Percentiles rank a stretch among this genome's conserved stretches.
Evolutionary conservation across 2,329 filamentous ascomycete genomes (phyloP).

Genomic region (Graphiopsis chlorocephala): DNA sequence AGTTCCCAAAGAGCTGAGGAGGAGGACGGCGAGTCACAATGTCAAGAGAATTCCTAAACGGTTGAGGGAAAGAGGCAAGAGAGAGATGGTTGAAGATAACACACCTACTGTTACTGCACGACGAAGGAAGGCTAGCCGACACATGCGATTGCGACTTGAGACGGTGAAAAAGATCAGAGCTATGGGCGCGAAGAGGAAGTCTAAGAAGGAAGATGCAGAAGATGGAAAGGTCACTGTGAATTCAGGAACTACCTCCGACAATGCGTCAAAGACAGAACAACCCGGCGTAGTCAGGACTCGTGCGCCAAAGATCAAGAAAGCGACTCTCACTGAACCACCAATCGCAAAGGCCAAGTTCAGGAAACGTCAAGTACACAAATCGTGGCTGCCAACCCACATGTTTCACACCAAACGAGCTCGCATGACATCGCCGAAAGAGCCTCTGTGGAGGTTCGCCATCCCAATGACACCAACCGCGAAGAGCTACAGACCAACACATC

Average conservation of each 20-base stretch:
- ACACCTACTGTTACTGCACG: conserved; percentile 73
- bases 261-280: conserved; percentile 15
- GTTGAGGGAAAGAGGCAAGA: conserved; percentile 65
- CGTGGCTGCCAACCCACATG: conserved; percentile 90
- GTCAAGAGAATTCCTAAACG: conserved; percentile 81
- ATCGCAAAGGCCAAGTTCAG: conserved; percentile 69
- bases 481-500: conserved; percentile 81
- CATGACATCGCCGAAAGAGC: conserved; percentile 75
- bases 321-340: conserved; percentile 63
- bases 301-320: conserved; percentile 67
- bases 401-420: conserved; percentile 90
- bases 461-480: conserved; percentile 86
- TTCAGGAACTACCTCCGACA: not conserved
- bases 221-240: conserved; percentile 25
- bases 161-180: conserved; percentile 69
- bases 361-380: conserved; percentile 83
- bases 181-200: conserved; percentile 53
- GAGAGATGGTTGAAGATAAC: conserved; percentile 83
- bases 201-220: conserved; percentile 37
- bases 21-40: conserved; percentile 93
- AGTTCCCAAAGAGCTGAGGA: conserved; percentile 77
- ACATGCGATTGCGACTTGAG: conserved; percentile 65
- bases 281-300: conserved; percentile 34
- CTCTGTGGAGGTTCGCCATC: conserved; percentile 87
- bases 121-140: conserved; percentile 56